Conservation (phyloP, 257 asterid genomes). For the Gentiana macrophylla region DNA sequence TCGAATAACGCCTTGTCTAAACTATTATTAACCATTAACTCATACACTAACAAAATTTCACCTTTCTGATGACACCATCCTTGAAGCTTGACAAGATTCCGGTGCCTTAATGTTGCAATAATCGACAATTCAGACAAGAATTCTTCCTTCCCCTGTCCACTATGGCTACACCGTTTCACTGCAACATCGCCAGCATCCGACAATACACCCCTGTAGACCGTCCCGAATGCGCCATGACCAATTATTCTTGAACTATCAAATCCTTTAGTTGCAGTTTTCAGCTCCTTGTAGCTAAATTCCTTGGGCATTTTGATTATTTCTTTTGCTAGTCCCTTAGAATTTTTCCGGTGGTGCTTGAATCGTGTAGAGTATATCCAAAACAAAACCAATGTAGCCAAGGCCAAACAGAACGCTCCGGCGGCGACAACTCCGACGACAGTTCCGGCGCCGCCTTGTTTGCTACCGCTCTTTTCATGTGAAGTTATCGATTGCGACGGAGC, state of each 20-base stretch:
- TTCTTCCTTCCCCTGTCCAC: slow-evolving; percentile 66
- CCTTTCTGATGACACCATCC: slow-evolving; percentile 91
- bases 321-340: slow-evolving; percentile 32
- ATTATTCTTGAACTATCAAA: slow-evolving; percentile 38
- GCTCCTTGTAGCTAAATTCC: slow-evolving; percentile 61
- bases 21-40: slow-evolving; percentile 73
- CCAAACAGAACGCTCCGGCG: slow-evolving; percentile 64
- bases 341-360: slow-evolving; percentile 27
- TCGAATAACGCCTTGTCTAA: slow-evolving; percentile 66
- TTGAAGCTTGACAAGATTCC: slow-evolving; percentile 67
- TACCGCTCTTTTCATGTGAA: slow-evolving; percentile 13
- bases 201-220: slow-evolving; percentile 53
- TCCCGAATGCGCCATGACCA: slow-evolving; percentile 79
- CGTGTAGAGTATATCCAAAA: slow-evolving; percentile 51
- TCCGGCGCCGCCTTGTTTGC: slow-evolving; percentile 53
- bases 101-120: slow-evolving; percentile 68
- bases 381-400: slow-evolving; percentile 31
- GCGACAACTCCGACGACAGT: slow-evolving; percentile 73
- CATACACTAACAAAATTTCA: slow-evolving; percentile 59
- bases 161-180: slow-evolving; percentile 67
- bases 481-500: slow-evolving; percentile 29
- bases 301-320: slow-evolving; percentile 77
- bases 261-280: slow-evolving; percentile 51
- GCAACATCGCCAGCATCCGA: slow-evolving; percentile 54
- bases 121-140: slow-evolving; percentile 64